Conservation (phyloP, 305 asterid species). For the Fraxinus sp. region DNA sequence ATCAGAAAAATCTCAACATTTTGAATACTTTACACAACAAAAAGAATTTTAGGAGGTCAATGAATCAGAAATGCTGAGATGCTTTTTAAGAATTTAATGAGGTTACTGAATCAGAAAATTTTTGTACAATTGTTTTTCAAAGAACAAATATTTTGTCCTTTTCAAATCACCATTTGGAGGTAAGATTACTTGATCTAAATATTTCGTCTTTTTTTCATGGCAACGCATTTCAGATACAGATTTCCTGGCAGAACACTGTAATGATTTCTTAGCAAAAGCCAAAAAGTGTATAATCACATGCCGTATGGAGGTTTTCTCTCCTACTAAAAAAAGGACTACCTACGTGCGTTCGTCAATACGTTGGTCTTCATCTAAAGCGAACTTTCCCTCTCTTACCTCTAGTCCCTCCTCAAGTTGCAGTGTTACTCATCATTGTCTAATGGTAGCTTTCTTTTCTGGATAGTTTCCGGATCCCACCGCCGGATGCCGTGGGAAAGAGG, state of each 20-base stretch:
- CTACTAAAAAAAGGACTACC: not conserved
- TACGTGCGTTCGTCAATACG: not conserved
- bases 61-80: not conserved
- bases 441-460: not conserved
- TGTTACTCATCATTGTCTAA: not conserved
- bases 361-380: not conserved
- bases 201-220: not conserved
- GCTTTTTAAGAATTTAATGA: not conserved
- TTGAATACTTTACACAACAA: not conserved
- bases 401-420: not conserved
- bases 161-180: not conserved
- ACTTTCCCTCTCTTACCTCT: not conserved
- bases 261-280: not conserved
- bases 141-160: not conserved
- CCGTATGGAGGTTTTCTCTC: not conserved
- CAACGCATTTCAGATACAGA: not conserved
- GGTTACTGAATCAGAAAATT: not conserved
- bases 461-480: not conserved
- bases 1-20: not conserved
- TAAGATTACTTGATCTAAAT: not conserved
- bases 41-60: not conserved
- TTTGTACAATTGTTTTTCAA: not conserved
- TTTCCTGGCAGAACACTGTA: not conserved
- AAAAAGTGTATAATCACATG: not conserved
- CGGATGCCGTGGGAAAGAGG: not conserved